Percentiles rank a stretch among this genome's conserved stretches.
phyloP scores from a whole-genome alignment of 768 basidiomycete species.

The Trametes sanguinea region DNA sequence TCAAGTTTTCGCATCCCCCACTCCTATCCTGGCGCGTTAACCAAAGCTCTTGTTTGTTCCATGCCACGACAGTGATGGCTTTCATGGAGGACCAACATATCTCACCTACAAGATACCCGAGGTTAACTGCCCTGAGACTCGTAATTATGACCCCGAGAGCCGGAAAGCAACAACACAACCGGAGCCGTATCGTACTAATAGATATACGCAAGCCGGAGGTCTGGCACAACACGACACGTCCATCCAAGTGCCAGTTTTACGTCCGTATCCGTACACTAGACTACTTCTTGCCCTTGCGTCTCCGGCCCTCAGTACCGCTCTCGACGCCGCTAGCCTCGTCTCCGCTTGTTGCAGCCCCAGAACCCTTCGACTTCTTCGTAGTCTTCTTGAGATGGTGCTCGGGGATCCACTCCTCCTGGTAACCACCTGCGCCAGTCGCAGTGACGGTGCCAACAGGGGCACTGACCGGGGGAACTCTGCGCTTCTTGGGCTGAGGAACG shows the following conservation, averaged over 20 bases:
- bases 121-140: not conserved
- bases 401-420: constrained; percentile 93
- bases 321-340: constrained; percentile 56
- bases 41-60: no score
- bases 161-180: not conserved
- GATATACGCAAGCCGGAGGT: constrained; percentile 5
- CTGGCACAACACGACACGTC: constrained; percentile 8
- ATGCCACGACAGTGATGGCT: no score
- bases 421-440: constrained; percentile 66
- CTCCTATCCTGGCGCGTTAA: no score
- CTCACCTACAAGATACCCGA: no score
- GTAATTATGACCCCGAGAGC: not conserved
- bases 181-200: constrained; percentile 7
- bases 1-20: no score
- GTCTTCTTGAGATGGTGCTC: constrained; percentile 79
- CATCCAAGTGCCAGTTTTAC: constrained; percentile 16
- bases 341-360: constrained; percentile 67
- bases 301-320: constrained; percentile 49
- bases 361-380: constrained; percentile 47
- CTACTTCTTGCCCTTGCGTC: constrained; percentile 55
- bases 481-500: constrained; percentile 64
- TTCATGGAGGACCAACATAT: no score
- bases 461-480: constrained; percentile 50
- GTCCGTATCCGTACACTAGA: not conserved
- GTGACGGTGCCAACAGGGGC: constrained; percentile 60